Base-by-base conservation (phyloP, 495 filamentous ascomycete species). In the Annulohypoxylon bovei region DNA sequence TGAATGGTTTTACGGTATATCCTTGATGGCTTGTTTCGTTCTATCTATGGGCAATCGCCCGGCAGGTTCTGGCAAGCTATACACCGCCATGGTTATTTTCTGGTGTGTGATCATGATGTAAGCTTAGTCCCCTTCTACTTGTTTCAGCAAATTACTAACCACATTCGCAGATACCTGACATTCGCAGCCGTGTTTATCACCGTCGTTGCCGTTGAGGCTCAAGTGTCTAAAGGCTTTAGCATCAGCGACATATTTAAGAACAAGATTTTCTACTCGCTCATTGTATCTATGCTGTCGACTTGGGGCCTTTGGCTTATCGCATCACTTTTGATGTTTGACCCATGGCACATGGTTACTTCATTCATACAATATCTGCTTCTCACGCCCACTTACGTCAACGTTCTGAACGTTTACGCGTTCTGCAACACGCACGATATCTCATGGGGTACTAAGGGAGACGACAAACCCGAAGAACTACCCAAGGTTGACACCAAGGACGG, bases 381-480 rank as follows among this genome's bases (percentile, higher is more conserved):
- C 52, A 97, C 94, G 0, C 94, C 94, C 0, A 96, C 93, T 11
- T 98, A 97, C 81, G 94, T 96, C 84, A 97, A 97, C 79, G 93
- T 97, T 59, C 88, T 98, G 71, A 97, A 98, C 82, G 93, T 98
- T 68, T 98, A 98, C 79, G 94, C 94, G 68, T 98, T 98, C 84
- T 98, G 94, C 79, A 98, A 98, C 78, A 97, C 94, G 22, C 94
- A 98, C 84, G 94, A 98, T 70, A 94, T 98, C 62, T 95, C 93
- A 9, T 98, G 94, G 94, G 94, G 94, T 76, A 98, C 94, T 12
- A 98, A 97, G 78, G 94, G 94, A 61, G 94, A 97, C 72, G 93
- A 95, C 84, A 95, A 93, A 76, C 82, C 92, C 47, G 91, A 92
- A 73, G 94, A 94, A 68, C 83, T 98, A 52, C 89, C 90, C 11